Evolutionary conservation across 2,329 filamentous ascomycete genomes (phyloP), one percentile per base, ranked within the genome.

Genomic region (Talaromyces verruculosus): DNA sequence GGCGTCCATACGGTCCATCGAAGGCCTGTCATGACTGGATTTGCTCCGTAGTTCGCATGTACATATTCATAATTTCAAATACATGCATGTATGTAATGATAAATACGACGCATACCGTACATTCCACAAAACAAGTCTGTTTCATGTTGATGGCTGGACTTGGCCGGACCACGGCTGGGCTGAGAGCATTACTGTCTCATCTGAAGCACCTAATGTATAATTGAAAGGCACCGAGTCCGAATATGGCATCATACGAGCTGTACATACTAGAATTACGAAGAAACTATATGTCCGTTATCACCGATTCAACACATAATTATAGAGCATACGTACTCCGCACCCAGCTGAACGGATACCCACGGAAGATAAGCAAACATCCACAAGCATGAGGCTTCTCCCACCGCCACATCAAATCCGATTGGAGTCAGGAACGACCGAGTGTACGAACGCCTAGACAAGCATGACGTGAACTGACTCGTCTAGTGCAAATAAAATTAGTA

Each of bases 271-370:
- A 3, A 49, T 5, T 1, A 5, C 2, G 8, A 25, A 28, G 45
- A 28, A 25, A n/a, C 11, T 45, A 45, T 22, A 35, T 55, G 17
- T 37, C n/a, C 51, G 51, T 55, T 22, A 37, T 19, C 17, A 35
- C 17, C 25, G 8, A 35, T 10, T 55, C 51, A 35, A 35, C 3
- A 37, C 30, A 33, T 28, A 7, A 15, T 25, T 15, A 15, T 28
- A n/a, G 49, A 7, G 25, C 15, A 33, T 30, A 53, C 28, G 30
- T 55, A 35, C n/a, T 55, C 51, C 30, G 30, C 28, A 37, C n/a
- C 59, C 59, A 61, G 59, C 59, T 61, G 43, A 51, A 61, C 41
- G 59, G 59, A 61, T 49, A 35, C 28, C 17, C 25, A 35, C 39
- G 59, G 59, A 47, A 61, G 37, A 47, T 61, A 37, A 47, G 17